Evolutionary conservation across 2,329 filamentous ascomycete species (phyloP), one percentile per base, ranked within the genome.

Genomic region (Aspergillus sojae): DNA sequence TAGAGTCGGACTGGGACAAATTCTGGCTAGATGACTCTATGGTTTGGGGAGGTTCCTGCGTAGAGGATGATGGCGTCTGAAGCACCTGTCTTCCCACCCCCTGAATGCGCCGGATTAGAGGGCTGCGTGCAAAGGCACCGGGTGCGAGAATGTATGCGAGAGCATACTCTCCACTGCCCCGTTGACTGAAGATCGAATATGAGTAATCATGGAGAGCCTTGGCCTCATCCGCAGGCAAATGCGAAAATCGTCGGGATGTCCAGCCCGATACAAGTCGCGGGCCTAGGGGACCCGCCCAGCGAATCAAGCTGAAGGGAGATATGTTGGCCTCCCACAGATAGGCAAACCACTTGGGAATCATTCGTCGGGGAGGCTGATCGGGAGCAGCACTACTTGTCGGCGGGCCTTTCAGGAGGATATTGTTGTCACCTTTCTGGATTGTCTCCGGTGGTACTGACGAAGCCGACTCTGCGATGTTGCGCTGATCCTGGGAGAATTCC

Each of bases 251-350:
- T 23, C 95, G 89, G 19, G 90, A 93, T 10, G 93, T 97, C 95
- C 95, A 99, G 62, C 93, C 94, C 0, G 93, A 97, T 1, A 97
- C 93, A 41, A 99, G 88, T 28, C 94, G 89, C 4, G 95, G 95
- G 0, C 95, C 95, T 0, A 99, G 82, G 0, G 95, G 95, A 0
- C 95, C 95, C 1, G 92, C 86, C 83, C 93, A 90, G 64, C 95
- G 91, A 16, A 99, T 88, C 56, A 99, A 83, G 68, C 90, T 94
- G 78, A 99, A 99, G 7, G 95, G 95, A 0, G 94, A 97, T 67
- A 98, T 88, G 75, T 99, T 99, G 70, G 93, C 91, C 69, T 99
- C 95, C 95, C 95, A 99, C 5, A 99, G 87, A 80, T 94, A 97
- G 61, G 89, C 89, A 23, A 98, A 83, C 94, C 94, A 97, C 77